phyloP scores from a whole-genome alignment of 2,329 filamentous ascomycete species.

The Fusarium oxysporum region DNA sequence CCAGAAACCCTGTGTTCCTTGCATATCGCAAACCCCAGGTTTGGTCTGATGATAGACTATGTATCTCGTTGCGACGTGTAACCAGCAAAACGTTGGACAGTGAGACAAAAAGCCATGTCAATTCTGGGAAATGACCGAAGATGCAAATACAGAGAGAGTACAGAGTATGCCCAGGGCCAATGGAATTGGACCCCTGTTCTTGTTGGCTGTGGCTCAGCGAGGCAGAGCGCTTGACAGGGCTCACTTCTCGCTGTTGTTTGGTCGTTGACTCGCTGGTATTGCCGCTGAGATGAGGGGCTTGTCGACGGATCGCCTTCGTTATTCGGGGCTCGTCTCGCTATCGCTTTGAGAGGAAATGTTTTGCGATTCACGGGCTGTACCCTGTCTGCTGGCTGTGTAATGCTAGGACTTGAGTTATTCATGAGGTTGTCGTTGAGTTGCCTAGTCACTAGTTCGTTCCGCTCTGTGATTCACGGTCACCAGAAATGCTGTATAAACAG shows the following conservation, averaged over 20 bases:
- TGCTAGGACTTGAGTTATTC: slow-evolving; percentile 5
- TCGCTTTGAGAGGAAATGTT: background rate
- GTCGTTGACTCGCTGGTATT: slow-evolving; percentile 23
- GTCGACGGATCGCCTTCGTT: slow-evolving; percentile 14
- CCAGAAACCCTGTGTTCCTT: slow-evolving; percentile 13
- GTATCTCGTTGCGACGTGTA: slow-evolving; percentile 19
- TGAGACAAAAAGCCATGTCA: slow-evolving; percentile 30
- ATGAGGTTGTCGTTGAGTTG: slow-evolving; percentile 4
- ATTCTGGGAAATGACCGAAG: slow-evolving; percentile 21
- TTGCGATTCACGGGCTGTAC: slow-evolving; percentile 8
- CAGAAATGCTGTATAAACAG: slow-evolving; percentile 32
- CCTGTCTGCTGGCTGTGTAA: slow-evolving; percentile 14
- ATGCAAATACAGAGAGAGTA: slow-evolving; percentile 3
- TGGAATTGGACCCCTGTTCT: slow-evolving; percentile 10
- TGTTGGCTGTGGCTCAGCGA: slow-evolving; percentile 35
- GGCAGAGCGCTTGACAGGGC: slow-evolving; percentile 29
- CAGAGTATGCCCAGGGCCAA: slow-evolving; percentile 31
- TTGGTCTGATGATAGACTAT: slow-evolving; percentile 21
- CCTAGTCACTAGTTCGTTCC: slow-evolving; percentile 13
- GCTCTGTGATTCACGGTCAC: background rate
- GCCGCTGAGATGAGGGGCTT: slow-evolving; percentile 24
- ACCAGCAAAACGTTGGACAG: slow-evolving; percentile 10
- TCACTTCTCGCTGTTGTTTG: slow-evolving; percentile 22
- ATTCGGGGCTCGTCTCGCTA: slow-evolving; percentile 29
- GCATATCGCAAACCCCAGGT: background rate